A percentile compares a stretch with the other conserved stretches of the same genome.
Conservation (phyloP, 768 basidiomycete genomes). For the Cantharellus cinnabarinus region DNA sequence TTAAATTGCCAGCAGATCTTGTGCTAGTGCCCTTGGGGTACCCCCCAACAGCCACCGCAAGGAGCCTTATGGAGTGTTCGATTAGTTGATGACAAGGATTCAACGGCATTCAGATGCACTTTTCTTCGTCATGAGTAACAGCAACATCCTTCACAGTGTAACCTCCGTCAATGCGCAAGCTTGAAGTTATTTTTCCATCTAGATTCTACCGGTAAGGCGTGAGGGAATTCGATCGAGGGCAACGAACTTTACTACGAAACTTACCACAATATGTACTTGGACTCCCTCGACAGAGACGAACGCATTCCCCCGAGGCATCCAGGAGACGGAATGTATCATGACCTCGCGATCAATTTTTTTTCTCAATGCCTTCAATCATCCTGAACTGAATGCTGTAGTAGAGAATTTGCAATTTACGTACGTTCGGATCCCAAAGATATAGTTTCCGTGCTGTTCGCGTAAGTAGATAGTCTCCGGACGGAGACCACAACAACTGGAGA, state of each 20-base stretch:
- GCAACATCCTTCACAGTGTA: too few relatives aligned
- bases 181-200: too few relatives aligned
- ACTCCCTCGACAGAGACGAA: conserved; percentile 55
- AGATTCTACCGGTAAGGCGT: too few relatives aligned
- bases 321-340: conserved; percentile 40
- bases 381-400: conserved; percentile 18
- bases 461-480: conserved; percentile 35
- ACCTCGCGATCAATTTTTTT: conserved; percentile 39
- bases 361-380: conserved; percentile 22
- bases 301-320: conserved; percentile 43
- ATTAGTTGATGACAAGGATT: too few relatives aligned
- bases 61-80: too few relatives aligned
- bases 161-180: too few relatives aligned
- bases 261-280: conserved; percentile 19
- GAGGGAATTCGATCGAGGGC: too few relatives aligned
- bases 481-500: conserved; percentile 29
- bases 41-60: too few relatives aligned
- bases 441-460: conserved; percentile 44
- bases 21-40: too few relatives aligned
- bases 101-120: too few relatives aligned
- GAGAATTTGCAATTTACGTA: conserved; percentile 13
- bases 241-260: neutral
- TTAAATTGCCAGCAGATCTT: too few relatives aligned
- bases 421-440: conserved; percentile 43
- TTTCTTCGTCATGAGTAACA: too few relatives aligned